Base-by-base conservation (phyloP, 441 rosid species). In the Eutrema salsugineum region DNA sequence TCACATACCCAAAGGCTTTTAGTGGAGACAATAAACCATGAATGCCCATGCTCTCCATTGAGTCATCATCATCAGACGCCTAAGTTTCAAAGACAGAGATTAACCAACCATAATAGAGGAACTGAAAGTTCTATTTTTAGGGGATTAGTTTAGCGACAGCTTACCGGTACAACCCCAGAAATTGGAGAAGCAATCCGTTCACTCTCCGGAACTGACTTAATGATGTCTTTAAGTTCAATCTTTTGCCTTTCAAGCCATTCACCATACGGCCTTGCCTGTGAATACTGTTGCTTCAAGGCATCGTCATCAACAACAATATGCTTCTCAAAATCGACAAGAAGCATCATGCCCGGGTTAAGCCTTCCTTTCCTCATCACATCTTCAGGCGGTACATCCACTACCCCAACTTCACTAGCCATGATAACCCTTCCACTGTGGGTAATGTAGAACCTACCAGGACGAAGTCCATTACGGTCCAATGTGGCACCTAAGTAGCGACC, bases 281-380 rank as follows among this genome's bases (percentile, higher is more conserved):
- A 92, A 84, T 96, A 96, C 65, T 94, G 99, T 58, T 94, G 93
- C 86, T 94, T 96, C 81, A 96, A 79, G 68, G 97, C 99, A 30
- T 94, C 94, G 51, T 96, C 99, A 57, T 96, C 98, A 11, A 96
- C 99, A 77, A 96, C 98, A 66, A 83, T 75, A 76, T 89, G 99
- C 73, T 96, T 96, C 74, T 96, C 97, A 75, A 94, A 96, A 78
- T 96, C 99, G 44, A 96, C 99, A 80, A 96, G 82, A 75, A 96
- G 99, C 99, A 96, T 94, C 99, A 96, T 96, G 62, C 99, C 99
- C 30, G 99, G 99, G 80, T 92, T 96, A 44, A 96, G 94, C 82
- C 99, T 89, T 81, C 99, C 99, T 84, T 96, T 96, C 65, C 93
- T 88, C 47, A 88, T 85, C 53, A 96, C 97, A 84, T 96, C 99